A percentile compares a stretch with the other conserved stretches of the same genome.
Conservation (phyloP, 2,329 filamentous ascomycete species). For the Aspergillus proliferans region DNA sequence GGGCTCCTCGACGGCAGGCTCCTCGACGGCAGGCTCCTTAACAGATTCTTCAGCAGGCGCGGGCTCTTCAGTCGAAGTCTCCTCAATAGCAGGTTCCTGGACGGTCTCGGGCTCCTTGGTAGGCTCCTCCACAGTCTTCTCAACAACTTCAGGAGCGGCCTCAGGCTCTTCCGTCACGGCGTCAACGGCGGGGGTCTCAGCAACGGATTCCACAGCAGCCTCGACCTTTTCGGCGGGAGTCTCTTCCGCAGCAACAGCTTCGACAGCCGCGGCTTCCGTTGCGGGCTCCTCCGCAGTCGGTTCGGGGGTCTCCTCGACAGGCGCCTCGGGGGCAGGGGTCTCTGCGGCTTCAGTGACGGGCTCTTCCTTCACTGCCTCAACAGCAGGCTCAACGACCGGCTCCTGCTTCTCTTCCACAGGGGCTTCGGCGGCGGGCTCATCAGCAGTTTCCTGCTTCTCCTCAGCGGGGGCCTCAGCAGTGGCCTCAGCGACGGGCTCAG, state of each 20-base stretch:
- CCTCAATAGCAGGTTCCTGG: slow-evolving; percentile 6
- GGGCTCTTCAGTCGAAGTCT: not conserved
- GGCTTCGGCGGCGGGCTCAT: not conserved
- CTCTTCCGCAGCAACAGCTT: slow-evolving; percentile 3
- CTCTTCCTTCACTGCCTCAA: no score
- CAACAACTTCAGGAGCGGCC: no score
- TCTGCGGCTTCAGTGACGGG: not conserved
- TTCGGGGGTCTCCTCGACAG: slow-evolving; percentile 1
- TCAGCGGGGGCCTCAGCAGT: no score
- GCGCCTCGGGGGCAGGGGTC: slow-evolving; percentile 3
- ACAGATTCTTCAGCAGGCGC: not conserved
- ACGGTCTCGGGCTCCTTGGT: not conserved
- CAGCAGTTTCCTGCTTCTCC: not conserved
- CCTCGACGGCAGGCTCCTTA: slow-evolving; percentile 2
- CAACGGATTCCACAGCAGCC: slow-evolving; percentile 3
- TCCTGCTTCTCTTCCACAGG: no score
- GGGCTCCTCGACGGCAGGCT: slow-evolving; percentile 1
- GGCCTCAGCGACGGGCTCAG: no score
- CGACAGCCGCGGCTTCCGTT: not conserved
- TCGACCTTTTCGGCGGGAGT: slow-evolving; percentile 1
- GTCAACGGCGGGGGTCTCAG: slow-evolving; percentile 1
- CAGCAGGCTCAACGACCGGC: not conserved
- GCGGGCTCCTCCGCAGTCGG: slow-evolving; percentile 1
- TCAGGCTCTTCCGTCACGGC: not conserved
- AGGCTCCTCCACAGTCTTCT: not conserved